These are phyloP conservation scores for Viola odorata DNA, from an alignment of 345 rosid species.

Conservation along the genomic window DNA sequence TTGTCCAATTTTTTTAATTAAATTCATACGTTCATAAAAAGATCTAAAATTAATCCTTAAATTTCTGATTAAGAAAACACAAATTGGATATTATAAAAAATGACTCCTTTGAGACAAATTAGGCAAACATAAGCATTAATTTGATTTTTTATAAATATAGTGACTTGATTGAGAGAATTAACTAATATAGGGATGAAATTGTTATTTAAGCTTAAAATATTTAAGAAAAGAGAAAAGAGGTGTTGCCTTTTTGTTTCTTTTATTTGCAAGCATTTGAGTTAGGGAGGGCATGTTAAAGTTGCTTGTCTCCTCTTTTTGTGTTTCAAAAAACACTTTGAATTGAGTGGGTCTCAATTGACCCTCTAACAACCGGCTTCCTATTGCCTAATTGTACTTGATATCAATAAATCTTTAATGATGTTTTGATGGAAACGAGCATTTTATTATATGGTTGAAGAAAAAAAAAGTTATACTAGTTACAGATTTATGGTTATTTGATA, in stretches of 20 bases:
- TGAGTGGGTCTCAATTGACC: constrained; percentile 20
- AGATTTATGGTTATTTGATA: too few species aligned
- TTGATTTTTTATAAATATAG: too few species aligned
- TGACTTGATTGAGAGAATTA: too few species aligned
- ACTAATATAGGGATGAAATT: too few species aligned
- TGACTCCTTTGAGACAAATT: too few species aligned
- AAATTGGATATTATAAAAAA: too few species aligned
- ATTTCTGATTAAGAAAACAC: too few species aligned
- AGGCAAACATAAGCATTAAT: too few species aligned
- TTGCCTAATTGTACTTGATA: neutral
- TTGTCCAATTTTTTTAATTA: too few species aligned
- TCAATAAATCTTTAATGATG: neutral
- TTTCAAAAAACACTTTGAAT: neutral
- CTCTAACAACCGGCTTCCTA: constrained; percentile 12
- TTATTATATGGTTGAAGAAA: neutral
- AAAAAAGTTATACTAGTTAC: too few species aligned
- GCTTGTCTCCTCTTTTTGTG: neutral
- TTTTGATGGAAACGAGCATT: neutral
- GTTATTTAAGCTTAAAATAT: neutral
- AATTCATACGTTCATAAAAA: too few species aligned
- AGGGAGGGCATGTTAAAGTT: neutral
- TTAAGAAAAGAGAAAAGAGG: neutral
- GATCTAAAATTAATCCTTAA: too few species aligned
- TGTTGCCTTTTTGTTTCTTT: constrained; percentile 14
- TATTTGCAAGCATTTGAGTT: constrained; percentile 12